A percentile compares a stretch with the other conserved stretches of the same genome.
phyloP scores from a whole-genome alignment of 768 basidiomycete genomes.

The Atractiella rhizophila region DNA sequence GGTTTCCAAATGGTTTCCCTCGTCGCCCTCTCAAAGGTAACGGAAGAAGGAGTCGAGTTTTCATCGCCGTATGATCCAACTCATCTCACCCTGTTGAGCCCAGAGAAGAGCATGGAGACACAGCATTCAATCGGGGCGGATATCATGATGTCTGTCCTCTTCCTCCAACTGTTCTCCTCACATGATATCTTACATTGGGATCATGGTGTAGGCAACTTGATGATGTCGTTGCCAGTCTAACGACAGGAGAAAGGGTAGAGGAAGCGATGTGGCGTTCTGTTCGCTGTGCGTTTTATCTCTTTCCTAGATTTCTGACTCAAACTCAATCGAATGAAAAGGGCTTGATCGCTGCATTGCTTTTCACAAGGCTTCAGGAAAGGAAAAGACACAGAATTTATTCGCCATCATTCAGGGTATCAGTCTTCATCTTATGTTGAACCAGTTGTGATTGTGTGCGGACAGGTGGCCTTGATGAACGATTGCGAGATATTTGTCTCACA shows the following conservation, averaged over 20 bases:
- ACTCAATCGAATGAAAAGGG: constrained; percentile 23
- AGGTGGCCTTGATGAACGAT: constrained; percentile 36
- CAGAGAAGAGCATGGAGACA: constrained; percentile 71
- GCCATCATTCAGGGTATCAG: constrained; percentile 68
- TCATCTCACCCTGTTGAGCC: constrained; percentile 25
- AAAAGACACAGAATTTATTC: constrained; percentile 52
- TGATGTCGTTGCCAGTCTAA: constrained; percentile 45
- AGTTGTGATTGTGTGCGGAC: not conserved
- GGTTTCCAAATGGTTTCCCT: constrained; percentile 47
- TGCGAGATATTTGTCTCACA: too few relatives aligned
- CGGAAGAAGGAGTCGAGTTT: constrained; percentile 72
- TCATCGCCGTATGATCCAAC: constrained; percentile 27
- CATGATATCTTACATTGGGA: not conserved
- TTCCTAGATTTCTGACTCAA: not conserved
- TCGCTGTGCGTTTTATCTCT: constrained; percentile 24
- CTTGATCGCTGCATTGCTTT: constrained; percentile 60
- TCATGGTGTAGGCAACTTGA: constrained; percentile 7
- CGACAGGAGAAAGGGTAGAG: constrained; percentile 49
- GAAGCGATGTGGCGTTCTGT: constrained; percentile 75
- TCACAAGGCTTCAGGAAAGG: constrained; percentile 43
- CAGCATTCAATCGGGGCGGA: constrained; percentile 78
- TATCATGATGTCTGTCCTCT: constrained; percentile 67
- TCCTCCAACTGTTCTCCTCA: not conserved
- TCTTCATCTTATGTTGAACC: constrained; percentile 19
- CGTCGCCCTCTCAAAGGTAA: constrained; percentile 29